Conservation (phyloP, 2,329 filamentous ascomycete species). For the Myriosclerotinia scirpicola region DNA sequence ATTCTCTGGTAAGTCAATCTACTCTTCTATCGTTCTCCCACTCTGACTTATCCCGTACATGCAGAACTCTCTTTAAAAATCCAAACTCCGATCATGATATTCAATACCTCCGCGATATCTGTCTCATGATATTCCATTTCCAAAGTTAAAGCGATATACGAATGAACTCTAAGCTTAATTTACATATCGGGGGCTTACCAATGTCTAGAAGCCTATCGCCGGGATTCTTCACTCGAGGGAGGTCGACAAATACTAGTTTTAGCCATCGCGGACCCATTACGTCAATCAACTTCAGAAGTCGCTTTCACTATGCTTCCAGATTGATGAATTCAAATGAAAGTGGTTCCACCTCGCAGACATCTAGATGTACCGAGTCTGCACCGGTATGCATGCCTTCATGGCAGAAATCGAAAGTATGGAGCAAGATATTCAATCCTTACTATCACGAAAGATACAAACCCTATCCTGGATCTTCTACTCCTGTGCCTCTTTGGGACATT, state of each 20-base stretch:
- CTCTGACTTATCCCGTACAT: neutral
- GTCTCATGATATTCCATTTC: neutral
- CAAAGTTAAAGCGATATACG: neutral
- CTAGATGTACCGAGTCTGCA: neutral
- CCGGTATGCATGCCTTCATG: neutral
- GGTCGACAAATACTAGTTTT: neutral
- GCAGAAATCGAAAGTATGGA: conserved; percentile 19
- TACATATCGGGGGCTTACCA: neutral
- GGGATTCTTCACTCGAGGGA: neutral
- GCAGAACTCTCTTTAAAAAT: neutral
- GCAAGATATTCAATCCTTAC: conserved; percentile 12
- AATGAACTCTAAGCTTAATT: neutral
- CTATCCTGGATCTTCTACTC: fast-evolving
- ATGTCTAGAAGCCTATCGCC: neutral
- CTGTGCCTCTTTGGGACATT: conserved; percentile 22
- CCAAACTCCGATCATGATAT: neutral
- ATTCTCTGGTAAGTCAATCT: conserved; percentile 9
- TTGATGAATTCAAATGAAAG: neutral
- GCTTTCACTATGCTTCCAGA: neutral
- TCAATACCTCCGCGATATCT: neutral
- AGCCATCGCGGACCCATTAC: neutral
- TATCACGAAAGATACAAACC: neutral
- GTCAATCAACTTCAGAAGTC: neutral
- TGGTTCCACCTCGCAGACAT: neutral
- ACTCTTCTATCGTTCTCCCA: too few relatives aligned